These are phyloP conservation scores for Ceratobasidium papillatum DNA, from an alignment of 1,284 basidiomycete species.

Conservation along the genomic window DNA sequence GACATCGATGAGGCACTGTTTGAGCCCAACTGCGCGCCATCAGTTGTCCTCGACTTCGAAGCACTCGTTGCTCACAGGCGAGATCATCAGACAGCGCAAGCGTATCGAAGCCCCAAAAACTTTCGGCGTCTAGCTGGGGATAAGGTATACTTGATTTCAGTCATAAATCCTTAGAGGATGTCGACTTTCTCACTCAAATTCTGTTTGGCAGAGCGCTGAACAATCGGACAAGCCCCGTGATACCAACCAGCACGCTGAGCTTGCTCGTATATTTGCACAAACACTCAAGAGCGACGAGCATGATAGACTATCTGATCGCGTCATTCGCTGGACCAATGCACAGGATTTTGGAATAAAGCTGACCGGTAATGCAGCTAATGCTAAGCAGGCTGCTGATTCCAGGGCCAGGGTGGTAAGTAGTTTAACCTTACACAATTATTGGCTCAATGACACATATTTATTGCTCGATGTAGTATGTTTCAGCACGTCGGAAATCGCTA, in stretches of 20 bases:
- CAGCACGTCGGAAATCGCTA: neutral
- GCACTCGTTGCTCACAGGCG: neutral
- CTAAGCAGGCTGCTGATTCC: neutral
- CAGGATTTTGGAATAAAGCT: neutral
- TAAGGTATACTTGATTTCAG: too few species aligned
- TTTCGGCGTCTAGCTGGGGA: too few species aligned
- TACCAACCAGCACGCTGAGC: too few species aligned
- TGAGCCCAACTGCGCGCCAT: too few species aligned
- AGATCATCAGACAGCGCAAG: neutral
- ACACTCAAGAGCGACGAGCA: neutral
- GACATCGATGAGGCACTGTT: neutral
- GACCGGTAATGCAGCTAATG: neutral
- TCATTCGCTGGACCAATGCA: neutral
- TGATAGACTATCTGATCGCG: neutral
- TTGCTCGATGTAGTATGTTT: neutral
- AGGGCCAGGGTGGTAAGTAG: neutral
- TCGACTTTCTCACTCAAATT: too few species aligned
- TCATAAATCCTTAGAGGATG: too few species aligned
- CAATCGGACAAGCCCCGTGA: too few species aligned
- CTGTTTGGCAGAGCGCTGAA: too few species aligned
- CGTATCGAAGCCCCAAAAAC: neutral
- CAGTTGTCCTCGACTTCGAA: neutral
- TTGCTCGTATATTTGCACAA: neutral
- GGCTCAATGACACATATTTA: neutral
- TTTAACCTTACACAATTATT: neutral